phyloP scores from a whole-genome alignment of 1,284 basidiomycete genomes.

The Naganishia liquefaciens region DNA sequence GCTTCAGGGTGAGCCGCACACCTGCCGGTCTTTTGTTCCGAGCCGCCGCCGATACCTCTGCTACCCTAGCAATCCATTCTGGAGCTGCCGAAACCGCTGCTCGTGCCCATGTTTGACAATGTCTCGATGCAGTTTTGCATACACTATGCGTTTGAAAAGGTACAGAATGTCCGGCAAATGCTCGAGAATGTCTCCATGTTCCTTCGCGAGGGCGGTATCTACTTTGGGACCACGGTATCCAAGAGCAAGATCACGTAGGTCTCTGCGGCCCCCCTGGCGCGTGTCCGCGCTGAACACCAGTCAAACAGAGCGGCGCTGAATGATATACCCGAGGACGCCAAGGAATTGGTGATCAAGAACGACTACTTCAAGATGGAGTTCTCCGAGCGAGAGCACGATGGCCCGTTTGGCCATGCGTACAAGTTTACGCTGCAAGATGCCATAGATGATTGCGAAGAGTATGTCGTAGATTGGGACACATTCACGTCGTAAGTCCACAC shows the following conservation, averaged over 20 bases:
- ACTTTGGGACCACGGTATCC: conserved; percentile 93
- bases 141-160: conserved; percentile 96
- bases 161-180: conserved; percentile 84
- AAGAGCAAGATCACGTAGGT: conserved; percentile 74
- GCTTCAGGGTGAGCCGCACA: conserved; percentile 63
- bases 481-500: conserved; percentile 71
- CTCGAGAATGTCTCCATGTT: conserved; percentile 83
- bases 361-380: conserved; percentile 85
- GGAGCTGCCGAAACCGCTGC: conserved; percentile 65
- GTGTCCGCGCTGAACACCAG: neutral
- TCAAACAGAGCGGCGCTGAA: conserved; percentile 64
- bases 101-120: conserved; percentile 71
- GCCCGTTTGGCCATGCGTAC: conserved; percentile 85
- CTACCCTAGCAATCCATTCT: conserved; percentile 63
- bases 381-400: conserved; percentile 63
- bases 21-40: neutral
- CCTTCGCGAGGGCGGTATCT: conserved; percentile 78
- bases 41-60: conserved; percentile 22
- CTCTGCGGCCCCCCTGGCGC: neutral
- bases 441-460: conserved; percentile 95
- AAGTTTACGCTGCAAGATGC: conserved; percentile 92
- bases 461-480: conserved; percentile 89
- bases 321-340: conserved; percentile 62
- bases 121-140: conserved; percentile 99
- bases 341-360: conserved; percentile 82